Evolutionary conservation across 345 rosid genomes (phyloP).

Genomic region (Moricandia arvensis): DNA sequence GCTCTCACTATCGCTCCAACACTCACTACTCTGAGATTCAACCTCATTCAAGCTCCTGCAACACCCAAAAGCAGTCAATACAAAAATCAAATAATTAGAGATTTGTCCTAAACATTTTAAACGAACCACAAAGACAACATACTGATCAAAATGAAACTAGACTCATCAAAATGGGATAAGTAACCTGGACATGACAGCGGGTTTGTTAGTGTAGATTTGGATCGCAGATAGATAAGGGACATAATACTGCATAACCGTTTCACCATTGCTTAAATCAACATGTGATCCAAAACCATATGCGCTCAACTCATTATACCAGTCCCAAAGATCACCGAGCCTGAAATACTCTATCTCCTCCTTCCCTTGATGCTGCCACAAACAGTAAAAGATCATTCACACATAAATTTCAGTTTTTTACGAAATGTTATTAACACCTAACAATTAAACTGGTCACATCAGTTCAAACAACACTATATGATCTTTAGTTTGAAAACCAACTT

Average conservation of each 20-base stretch:
- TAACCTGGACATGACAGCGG: conserved; percentile 53
- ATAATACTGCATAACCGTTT: conserved; percentile 52
- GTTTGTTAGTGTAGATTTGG: conserved; percentile 56
- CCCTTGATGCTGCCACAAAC: conserved; percentile 48
- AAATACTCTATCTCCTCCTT: conserved; percentile 55
- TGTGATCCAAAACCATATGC: conserved; percentile 63
- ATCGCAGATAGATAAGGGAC: conserved; percentile 75
- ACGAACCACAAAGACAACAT: too few species aligned
- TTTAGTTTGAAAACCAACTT: not conserved
- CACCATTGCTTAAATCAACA: conserved; percentile 39
- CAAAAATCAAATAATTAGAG: not conserved
- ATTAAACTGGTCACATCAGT: not conserved
- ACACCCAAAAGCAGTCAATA: not conserved
- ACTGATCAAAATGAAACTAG: too few species aligned
- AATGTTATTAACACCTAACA: not conserved
- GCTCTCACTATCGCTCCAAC: conserved; percentile 66
- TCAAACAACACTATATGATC: not conserved
- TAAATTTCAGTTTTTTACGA: conserved; percentile 23
- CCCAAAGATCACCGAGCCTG: conserved; percentile 69
- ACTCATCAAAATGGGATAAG: not conserved
- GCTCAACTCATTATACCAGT: conserved; percentile 65
- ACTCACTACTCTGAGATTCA: conserved; percentile 57
- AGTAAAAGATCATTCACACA: conserved; percentile 37
- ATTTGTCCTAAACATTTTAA: not conserved
- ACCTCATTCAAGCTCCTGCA: conserved; percentile 42